Conservation (phyloP, 768 basidiomycete species). For the Tricholoma sp. region DNA sequence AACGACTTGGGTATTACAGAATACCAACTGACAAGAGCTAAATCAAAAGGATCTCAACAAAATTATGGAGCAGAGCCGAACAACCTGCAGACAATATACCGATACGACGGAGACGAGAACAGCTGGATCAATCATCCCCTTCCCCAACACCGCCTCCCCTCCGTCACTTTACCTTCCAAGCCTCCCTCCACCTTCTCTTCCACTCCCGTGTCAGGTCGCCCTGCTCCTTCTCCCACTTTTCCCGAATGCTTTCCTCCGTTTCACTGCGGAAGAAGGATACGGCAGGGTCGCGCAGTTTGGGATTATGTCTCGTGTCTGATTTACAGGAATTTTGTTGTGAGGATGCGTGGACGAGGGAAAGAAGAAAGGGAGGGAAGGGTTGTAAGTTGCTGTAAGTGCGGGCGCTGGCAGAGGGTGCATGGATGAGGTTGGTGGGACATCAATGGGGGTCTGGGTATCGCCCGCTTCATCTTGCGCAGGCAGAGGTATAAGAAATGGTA, state of each 20-base stretch:
- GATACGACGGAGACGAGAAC: too few species aligned
- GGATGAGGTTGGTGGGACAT: constrained; percentile 10
- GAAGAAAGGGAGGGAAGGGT: constrained; percentile 55
- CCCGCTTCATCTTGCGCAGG: neutral
- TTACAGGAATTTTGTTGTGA: neutral
- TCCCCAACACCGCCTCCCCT: constrained; percentile 25
- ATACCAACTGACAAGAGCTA: too few species aligned
- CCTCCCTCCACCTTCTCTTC: constrained; percentile 75
- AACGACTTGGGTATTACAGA: too few species aligned
- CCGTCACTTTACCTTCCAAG: constrained; percentile 56
- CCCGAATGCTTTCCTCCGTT: constrained; percentile 55
- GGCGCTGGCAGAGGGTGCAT: neutral
- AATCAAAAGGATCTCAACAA: too few species aligned
- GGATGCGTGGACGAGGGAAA: constrained; percentile 39
- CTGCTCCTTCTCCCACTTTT: constrained; percentile 67
- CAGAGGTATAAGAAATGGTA: constrained; percentile 21
- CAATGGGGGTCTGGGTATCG: constrained; percentile 12
- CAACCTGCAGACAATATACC: too few species aligned
- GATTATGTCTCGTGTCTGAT: neutral
- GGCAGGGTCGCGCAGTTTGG: constrained; percentile 26
- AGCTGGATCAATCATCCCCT: neutral
- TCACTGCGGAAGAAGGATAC: constrained; percentile 46
- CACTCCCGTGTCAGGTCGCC: constrained; percentile 66
- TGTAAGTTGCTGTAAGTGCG: constrained; percentile 10
- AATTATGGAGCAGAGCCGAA: too few species aligned